phyloP scores from a whole-genome alignment of 257 asterid genomes.

The Solanum tacnaense region DNA sequence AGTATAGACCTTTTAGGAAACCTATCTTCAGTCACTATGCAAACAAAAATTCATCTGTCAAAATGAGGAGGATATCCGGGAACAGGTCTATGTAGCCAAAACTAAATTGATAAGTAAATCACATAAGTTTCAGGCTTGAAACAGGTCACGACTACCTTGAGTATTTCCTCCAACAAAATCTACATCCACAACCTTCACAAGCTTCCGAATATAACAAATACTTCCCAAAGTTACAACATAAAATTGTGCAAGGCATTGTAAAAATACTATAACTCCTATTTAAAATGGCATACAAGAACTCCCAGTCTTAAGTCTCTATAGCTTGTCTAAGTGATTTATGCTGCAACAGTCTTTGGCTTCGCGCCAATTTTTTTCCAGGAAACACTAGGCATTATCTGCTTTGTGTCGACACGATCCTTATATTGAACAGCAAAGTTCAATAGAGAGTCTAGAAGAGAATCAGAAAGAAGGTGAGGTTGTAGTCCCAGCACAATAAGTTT shows the following conservation, averaged over 20 bases:
- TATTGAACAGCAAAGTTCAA: conserved; percentile 61
- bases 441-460: conserved; percentile 90
- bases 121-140: background rate
- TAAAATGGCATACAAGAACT: background rate
- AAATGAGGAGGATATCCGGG: background rate
- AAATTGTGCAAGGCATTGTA: background rate
- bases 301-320: background rate
- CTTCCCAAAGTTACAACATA: background rate
- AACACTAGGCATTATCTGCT: conserved; percentile 90
- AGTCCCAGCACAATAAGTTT: conserved; percentile 81
- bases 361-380: conserved; percentile 83
- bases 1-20: background rate
- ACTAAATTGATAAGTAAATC: background rate
- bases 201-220: background rate
- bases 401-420: conserved; percentile 74
- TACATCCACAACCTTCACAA: background rate
- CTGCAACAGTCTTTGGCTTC: conserved; percentile 67
- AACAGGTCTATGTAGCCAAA: background rate
- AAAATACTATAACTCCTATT: background rate
- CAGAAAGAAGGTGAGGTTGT: conserved; percentile 82
- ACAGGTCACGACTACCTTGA: background rate
- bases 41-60: background rate
- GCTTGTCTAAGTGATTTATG: conserved; percentile 15
- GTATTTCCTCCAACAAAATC: background rate
- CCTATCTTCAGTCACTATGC: background rate